Conservation (phyloP, 2,329 filamentous ascomycete genomes). For the Hypoxylon sp. region DNA sequence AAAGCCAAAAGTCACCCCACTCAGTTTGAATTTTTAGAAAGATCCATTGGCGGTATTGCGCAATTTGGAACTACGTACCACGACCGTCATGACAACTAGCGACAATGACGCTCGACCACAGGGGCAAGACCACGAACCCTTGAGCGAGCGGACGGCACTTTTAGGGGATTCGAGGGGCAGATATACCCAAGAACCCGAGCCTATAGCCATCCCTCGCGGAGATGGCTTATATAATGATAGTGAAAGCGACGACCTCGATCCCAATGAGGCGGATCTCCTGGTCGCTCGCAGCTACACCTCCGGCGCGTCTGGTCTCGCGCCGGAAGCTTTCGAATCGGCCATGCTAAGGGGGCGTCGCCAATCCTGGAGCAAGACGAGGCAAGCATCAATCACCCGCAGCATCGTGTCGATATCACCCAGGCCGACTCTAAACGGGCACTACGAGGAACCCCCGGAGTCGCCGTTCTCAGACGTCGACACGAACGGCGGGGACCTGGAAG, state of each 20-base stretch:
- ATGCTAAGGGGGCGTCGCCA: constrained; percentile 57
- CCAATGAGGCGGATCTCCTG: constrained; percentile 56
- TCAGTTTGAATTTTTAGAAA: not conserved
- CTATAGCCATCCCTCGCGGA: constrained; percentile 33
- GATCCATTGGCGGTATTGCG: constrained; percentile 9
- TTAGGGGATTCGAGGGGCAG: constrained; percentile 14
- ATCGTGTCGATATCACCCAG: constrained; percentile 26
- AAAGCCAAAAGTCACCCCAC: constrained; percentile 1
- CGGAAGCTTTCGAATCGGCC: constrained; percentile 59
- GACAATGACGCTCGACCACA: constrained; percentile 9
- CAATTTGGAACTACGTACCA: not conserved
- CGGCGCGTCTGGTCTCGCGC: constrained; percentile 58
- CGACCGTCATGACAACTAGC: constrained; percentile 9
- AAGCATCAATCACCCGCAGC: constrained; percentile 24
- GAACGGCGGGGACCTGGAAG: constrained; percentile 14
- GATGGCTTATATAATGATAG: constrained; percentile 31
- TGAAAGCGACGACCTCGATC: constrained; percentile 40
- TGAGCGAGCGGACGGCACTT: constrained; percentile 38
- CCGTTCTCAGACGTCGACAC: constrained; percentile 7
- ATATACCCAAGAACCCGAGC: constrained; percentile 12
- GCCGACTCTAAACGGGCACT: constrained; percentile 20
- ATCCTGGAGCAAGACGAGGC: constrained; percentile 46
- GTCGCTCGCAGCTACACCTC: constrained; percentile 60
- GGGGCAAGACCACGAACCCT: constrained; percentile 15
- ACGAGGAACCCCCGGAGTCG: not conserved